Evolutionary conservation across 371 early-diverging fungal species (phyloP).

Genomic region (Syncephalastrum sp.): DNA sequence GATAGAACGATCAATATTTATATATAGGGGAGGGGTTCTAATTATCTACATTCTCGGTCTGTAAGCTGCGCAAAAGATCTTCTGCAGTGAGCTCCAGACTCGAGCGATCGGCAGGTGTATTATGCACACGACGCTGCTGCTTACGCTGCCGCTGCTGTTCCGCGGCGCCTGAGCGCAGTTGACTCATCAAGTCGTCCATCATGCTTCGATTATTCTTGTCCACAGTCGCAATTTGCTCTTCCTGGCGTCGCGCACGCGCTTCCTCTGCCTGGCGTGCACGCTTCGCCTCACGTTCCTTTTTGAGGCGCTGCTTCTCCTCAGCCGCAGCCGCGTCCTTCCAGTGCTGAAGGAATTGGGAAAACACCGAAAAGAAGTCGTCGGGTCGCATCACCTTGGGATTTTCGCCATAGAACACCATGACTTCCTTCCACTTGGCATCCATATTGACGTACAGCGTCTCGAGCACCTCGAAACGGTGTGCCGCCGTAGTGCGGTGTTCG

Average conservation of each 20-base stretch:
- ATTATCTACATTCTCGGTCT: slow-evolving; percentile 1
- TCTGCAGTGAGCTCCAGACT: slow-evolving; percentile 3
- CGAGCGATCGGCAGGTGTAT: too few species aligned
- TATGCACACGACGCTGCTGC: too few species aligned
- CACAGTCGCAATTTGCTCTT: slow-evolving; percentile 1
- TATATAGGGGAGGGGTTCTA: too few species aligned
- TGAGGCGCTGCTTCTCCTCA: slow-evolving; percentile 21
- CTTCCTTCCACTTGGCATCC: slow-evolving; percentile 39
- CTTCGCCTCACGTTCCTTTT: slow-evolving; percentile 28
- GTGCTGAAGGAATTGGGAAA: slow-evolving; percentile 23
- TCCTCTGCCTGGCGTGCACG: slow-evolving; percentile 20
- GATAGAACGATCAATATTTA: too few species aligned
- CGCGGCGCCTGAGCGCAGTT: slow-evolving; percentile 29
- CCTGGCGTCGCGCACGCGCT: slow-evolving; percentile 16
- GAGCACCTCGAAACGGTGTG: slow-evolving; percentile 24
- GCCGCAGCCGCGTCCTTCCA: slow-evolving; percentile 30
- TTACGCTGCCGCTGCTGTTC: slow-evolving; percentile 11
- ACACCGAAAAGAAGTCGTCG: slow-evolving; percentile 32
- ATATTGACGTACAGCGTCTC: slow-evolving; percentile 34
- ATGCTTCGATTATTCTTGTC: slow-evolving; percentile 27
- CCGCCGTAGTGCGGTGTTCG: slow-evolving; percentile 20
- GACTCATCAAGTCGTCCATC: slow-evolving; percentile 39
- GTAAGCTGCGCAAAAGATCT: slow-evolving; percentile 6
- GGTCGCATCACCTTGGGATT: slow-evolving; percentile 36
- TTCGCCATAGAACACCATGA: slow-evolving; percentile 36